Conservation (phyloP, 345 rosid species). For the Erodium maritimum region DNA sequence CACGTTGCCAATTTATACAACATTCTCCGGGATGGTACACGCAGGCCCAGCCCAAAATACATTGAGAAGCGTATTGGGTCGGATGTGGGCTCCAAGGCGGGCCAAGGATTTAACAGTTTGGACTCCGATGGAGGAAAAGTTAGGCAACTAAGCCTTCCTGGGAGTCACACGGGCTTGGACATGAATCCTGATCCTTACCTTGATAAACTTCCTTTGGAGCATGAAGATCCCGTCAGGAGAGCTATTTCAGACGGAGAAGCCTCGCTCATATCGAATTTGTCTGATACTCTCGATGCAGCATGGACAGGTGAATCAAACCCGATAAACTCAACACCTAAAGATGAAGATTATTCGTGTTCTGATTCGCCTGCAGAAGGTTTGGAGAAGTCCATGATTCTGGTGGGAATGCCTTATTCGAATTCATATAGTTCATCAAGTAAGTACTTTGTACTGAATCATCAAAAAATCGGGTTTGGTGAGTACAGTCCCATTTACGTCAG, state of each 20-base stretch:
- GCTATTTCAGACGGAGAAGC: constrained; percentile 41
- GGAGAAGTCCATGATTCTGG: constrained; percentile 14
- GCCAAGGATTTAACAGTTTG: constrained; percentile 28
- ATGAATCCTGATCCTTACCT: constrained; percentile 16
- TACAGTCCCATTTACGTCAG: constrained; percentile 50
- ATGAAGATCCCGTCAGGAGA: constrained; percentile 31
- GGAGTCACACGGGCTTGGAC: constrained; percentile 18
- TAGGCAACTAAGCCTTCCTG: constrained; percentile 19
- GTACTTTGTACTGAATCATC: constrained; percentile 27
- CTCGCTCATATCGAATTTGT: constrained; percentile 29
- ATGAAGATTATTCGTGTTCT: constrained; percentile 20
- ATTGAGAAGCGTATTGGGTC: constrained; percentile 43
- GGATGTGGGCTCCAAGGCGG: constrained; percentile 22
- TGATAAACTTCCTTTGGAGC: constrained; percentile 25
- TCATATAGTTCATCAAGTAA: constrained; percentile 32
- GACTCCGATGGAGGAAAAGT: constrained; percentile 28
- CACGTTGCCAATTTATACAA: constrained; percentile 38
- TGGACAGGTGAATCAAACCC: constrained; percentile 54
- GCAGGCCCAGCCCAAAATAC: constrained; percentile 24
- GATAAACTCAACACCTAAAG: constrained; percentile 19
- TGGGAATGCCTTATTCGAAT: constrained; percentile 32
- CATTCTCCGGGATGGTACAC: constrained; percentile 27
- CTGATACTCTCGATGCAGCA: constrained; percentile 71
- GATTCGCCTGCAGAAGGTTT: constrained; percentile 14
- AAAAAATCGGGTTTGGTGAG: constrained; percentile 41